These are phyloP conservation scores for Fusarium equiseti DNA, from an alignment of 2,329 filamentous ascomycete species.

Conservation along the genomic window DNA sequence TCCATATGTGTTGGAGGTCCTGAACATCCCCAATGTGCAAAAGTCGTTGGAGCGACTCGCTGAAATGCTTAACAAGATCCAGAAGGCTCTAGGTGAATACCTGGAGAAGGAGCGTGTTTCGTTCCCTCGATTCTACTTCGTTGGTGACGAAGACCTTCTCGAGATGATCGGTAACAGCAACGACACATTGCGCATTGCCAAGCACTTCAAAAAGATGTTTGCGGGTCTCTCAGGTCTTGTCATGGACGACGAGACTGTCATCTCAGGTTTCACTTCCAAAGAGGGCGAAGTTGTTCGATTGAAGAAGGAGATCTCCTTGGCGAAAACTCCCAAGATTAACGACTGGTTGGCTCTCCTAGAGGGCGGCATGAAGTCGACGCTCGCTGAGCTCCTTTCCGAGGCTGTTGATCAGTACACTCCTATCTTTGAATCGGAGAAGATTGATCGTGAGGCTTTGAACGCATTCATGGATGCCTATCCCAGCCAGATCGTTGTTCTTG, in stretches of 20 bases:
- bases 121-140: conserved; percentile 99
- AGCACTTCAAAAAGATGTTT: conserved; percentile 99
- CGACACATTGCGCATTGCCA: conserved; percentile 93
- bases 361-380: conserved; percentile 90
- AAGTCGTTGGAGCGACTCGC: conserved; percentile 95
- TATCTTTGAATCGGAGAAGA: conserved; percentile 77
- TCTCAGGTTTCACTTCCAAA: conserved; percentile 93
- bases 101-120: conserved; percentile 97
- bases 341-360: conserved; percentile 98
- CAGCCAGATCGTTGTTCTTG: conserved; percentile 94
- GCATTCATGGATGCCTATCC: conserved; percentile 88
- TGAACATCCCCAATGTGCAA: conserved; percentile 95
- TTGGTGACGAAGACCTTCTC: conserved; percentile 96
- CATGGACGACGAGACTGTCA: conserved; percentile 90
- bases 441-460: conserved; percentile 78
- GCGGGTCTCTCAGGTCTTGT: conserved; percentile 90
- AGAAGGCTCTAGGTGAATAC: conserved; percentile 98
- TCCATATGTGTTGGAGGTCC: conserved; percentile 93
- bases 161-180: conserved; percentile 99
- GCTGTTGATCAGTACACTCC: conserved; percentile 85
- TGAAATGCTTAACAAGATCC: conserved; percentile 98
- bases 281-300: conserved; percentile 90
- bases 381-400: conserved; percentile 90
- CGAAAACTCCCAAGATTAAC: conserved; percentile 96
- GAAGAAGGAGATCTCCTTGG: conserved; percentile 90